Evolutionary conservation across 441 rosid genomes (phyloP).

Genomic region (Viola pubescens): DNA sequence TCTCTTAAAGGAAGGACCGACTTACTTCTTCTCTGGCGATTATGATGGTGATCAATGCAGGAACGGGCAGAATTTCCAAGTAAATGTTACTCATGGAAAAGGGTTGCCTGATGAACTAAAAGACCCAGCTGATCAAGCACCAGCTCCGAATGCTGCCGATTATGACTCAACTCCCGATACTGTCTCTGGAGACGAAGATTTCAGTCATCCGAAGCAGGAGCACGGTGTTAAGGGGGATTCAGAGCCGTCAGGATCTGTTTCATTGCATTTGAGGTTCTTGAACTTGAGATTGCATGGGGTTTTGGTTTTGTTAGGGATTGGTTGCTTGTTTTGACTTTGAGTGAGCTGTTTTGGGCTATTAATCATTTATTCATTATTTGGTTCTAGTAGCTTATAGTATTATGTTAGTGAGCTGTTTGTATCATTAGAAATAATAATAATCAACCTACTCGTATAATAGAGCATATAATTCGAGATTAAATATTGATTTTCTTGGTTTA

Average conservation of each 20-base stretch:
- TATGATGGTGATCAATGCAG: constrained; percentile 88
- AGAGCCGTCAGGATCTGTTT: constrained; percentile 11
- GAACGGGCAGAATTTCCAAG: constrained; percentile 55
- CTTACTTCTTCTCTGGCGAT: constrained; percentile 74
- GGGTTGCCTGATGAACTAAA: constrained; percentile 60
- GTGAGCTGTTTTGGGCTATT: neutral
- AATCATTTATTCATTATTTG: neutral
- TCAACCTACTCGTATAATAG: no score
- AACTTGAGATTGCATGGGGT: constrained; percentile 18
- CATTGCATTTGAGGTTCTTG: constrained; percentile 17
- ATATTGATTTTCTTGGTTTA: no score
- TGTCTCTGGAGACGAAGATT: constrained; percentile 47
- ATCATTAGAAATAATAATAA: neutral
- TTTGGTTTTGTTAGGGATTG: constrained; percentile 17
- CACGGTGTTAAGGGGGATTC: constrained; percentile 19
- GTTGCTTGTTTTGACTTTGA: constrained; percentile 11
- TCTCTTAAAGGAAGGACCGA: constrained; percentile 56
- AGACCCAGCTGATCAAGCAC: constrained; percentile 42
- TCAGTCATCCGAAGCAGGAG: constrained; percentile 43
- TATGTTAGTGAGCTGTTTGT: neutral
- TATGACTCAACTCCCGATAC: constrained; percentile 76
- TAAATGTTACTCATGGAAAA: constrained; percentile 63
- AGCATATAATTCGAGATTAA: no score
- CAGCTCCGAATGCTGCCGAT: constrained; percentile 48
- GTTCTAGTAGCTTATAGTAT: neutral